These are phyloP conservation scores for Hydrangea macrophylla DNA, from an alignment of 148 eudicot species.

Conservation along the genomic window DNA sequence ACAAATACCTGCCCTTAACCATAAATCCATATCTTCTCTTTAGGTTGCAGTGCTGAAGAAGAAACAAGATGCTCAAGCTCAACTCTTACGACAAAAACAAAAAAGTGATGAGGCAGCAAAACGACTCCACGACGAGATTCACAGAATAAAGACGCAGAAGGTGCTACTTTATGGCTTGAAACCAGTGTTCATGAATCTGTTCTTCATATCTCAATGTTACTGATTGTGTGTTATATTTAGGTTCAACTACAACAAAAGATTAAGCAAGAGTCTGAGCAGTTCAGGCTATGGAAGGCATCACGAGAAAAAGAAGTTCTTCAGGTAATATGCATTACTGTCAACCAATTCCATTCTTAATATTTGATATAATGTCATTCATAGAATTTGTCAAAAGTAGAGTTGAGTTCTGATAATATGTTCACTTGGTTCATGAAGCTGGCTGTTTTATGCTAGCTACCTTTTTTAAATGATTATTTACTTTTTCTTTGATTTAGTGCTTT, in stretches of 20 bases:
- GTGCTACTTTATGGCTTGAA: slow-evolving; percentile 26
- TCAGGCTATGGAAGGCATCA: slow-evolving; percentile 88
- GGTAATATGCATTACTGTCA: slow-evolving; percentile 32
- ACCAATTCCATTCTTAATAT: background rate
- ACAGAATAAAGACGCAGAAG: slow-evolving; percentile 92
- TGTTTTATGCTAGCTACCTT: background rate
- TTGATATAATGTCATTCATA: background rate
- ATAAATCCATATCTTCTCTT: slow-evolving; percentile 6
- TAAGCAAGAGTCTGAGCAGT: slow-evolving; percentile 97
- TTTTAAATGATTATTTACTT: background rate
- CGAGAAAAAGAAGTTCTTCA: slow-evolving; percentile 98
- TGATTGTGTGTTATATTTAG: slow-evolving; percentile 27
- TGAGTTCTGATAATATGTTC: background rate
- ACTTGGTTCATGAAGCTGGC: background rate
- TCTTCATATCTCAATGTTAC: background rate
- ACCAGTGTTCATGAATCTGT: background rate
- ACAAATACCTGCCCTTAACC: background rate
- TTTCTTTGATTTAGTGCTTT: background rate
- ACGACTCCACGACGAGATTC: slow-evolving; percentile 91
- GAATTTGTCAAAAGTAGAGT: background rate
- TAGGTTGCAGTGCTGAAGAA: slow-evolving; percentile 88
- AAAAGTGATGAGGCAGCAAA: slow-evolving; percentile 96
- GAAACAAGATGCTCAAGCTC: slow-evolving; percentile 98
- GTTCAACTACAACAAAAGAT: slow-evolving; percentile 96
- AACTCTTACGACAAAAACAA: slow-evolving; percentile 84